phyloP scores from a whole-genome alignment of 2,329 filamentous ascomycete genomes.

The Exophiala lecanii-corni region DNA sequence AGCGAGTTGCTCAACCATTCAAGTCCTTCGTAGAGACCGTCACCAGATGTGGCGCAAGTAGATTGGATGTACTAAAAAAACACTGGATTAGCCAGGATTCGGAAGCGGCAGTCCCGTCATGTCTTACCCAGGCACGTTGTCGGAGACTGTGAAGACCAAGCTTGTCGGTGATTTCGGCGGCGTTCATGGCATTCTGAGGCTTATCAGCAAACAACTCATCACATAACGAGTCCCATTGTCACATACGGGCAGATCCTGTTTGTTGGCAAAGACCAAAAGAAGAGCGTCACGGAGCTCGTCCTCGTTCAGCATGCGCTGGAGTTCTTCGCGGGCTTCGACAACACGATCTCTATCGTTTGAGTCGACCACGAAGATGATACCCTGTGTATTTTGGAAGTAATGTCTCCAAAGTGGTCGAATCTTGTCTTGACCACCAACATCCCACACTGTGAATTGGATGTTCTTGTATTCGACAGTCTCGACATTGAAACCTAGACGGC shows the following conservation, averaged over 20 bases:
- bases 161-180: conserved; percentile 99
- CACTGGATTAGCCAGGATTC: too few relatives aligned
- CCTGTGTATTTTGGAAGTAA: conserved; percentile 99
- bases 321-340: conserved; percentile 90
- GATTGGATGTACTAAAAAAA: conserved; percentile 87
- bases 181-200: conserved; percentile 93
- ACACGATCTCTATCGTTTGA: conserved; percentile 98
- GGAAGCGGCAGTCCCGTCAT: too few relatives aligned
- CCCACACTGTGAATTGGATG: conserved; percentile 99
- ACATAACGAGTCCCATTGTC: conserved; percentile 5
- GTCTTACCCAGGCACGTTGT: conserved; percentile 94
- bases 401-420: conserved; percentile 99
- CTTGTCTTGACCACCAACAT: conserved; percentile 99
- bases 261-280: conserved; percentile 97
- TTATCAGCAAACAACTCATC: conserved; percentile 10
- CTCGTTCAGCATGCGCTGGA: conserved; percentile 98
- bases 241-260: conserved; percentile 96
- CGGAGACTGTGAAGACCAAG: conserved; percentile 98
- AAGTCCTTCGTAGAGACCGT: conserved; percentile 98
- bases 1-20: conserved; percentile 84
- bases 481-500: conserved; percentile 82
- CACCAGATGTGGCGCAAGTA: conserved; percentile 96
- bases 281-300: conserved; percentile 97
- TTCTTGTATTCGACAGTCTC: conserved; percentile 99
- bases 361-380: conserved; percentile 99